Base-by-base conservation (phyloP, 2,329 filamentous ascomycete genomes). In the Arthrocladium fulminans region DNA sequence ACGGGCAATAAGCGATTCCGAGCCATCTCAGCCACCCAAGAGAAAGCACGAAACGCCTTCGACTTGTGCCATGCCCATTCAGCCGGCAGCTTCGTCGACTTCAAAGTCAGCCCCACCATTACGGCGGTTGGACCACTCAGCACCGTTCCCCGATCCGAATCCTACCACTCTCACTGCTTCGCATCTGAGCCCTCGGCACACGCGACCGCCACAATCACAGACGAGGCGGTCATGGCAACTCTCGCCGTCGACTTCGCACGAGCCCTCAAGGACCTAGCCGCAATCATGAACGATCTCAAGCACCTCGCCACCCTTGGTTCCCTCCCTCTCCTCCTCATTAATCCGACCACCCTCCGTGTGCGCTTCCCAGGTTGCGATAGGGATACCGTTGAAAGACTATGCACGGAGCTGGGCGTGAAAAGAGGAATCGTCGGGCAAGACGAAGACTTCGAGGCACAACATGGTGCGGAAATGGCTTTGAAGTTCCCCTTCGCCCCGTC, bases 291-390 rank as follows among this genome's bases (percentile, higher is more conserved):
- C 44, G 92, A 98, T 60, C 73, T 98, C 5, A 84, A 86, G 60
- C 79, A 80, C 29, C 72, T 98, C 1, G 79, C 88, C 0, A 69
- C 74, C 0, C 66, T 97, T 1, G 92, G 92, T 1, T 88, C 96
- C 61, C 70, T 98, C 17, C 88, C 90, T 0, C 79, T 97, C 27
- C 74, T 79, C 0, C 75, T 95, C 45, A 79, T 87, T 47, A 75
- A 77, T 30, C 72, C 76, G 27, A 79, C 79, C 1, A 76, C 79
- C 0, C 69, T 96, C 3, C 81, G 88, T 27, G 81, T 97, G 1
- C 83, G 88, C 24, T 97, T 98, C 61, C 88, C 89, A 0, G 92
- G 92, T 2, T 89, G 92, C 53, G 90, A 97, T 60, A 81, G 81
- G 0, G 79, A 83, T 13, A 86, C 86, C 0, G 84, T 95, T 0